Evolutionary conservation across 2,329 filamentous ascomycete genomes (phyloP).

Genomic region (Ophiostoma himal-ulmi): DNA sequence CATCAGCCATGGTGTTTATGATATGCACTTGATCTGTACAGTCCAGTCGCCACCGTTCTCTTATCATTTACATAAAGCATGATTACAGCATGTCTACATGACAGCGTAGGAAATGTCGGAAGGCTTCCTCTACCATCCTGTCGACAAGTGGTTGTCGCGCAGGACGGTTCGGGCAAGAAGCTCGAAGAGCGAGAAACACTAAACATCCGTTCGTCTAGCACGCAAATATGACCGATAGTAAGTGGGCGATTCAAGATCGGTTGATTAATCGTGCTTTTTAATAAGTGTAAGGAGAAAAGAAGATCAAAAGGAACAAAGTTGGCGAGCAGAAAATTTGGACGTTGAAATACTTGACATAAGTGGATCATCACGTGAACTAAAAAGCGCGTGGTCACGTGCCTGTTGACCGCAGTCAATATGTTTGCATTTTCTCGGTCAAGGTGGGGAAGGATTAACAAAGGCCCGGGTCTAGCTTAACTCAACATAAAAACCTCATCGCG

Average conservation of each 20-base stretch:
- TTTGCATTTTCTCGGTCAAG: neutral
- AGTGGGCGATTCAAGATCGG: conserved; percentile 47
- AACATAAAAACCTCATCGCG: conserved; percentile 11
- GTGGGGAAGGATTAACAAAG: conserved; percentile 14
- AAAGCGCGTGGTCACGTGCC: neutral
- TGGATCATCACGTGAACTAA: neutral
- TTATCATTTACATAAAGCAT: too few species aligned
- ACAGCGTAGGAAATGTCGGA: conserved; percentile 19
- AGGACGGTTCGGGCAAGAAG: conserved; percentile 14
- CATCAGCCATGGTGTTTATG: too few species aligned
- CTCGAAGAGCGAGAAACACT: conserved; percentile 18
- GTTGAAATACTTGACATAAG: neutral
- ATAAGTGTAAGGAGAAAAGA: conserved; percentile 39
- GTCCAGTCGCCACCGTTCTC: too few species aligned
- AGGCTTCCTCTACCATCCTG: conserved; percentile 20
- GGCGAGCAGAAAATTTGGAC: neutral
- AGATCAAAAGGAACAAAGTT: conserved; percentile 16
- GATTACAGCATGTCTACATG: too few species aligned
- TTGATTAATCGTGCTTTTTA: conserved; percentile 56
- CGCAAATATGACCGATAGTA: conserved; percentile 55
- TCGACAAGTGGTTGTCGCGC: conserved; percentile 16
- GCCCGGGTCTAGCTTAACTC: neutral
- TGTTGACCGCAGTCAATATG: neutral
- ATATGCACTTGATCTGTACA: neutral
- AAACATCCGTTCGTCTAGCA: conserved; percentile 45